Percentiles rank a stretch among this genome's conserved stretches.
Evolutionary conservation across 169 alveolate species (phyloP).

Genomic region (Plasmodium gonderi): DNA sequence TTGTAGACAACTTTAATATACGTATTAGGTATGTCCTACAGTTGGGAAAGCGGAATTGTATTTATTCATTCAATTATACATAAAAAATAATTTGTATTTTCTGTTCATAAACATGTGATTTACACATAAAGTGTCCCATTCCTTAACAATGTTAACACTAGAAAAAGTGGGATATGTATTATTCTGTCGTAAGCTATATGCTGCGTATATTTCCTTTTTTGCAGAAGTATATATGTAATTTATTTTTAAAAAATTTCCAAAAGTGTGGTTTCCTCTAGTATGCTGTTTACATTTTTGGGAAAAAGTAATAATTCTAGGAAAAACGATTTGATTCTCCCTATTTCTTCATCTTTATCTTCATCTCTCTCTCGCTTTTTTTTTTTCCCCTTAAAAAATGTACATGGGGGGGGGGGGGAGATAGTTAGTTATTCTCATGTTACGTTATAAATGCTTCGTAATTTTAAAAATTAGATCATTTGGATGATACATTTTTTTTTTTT

Average conservation of each 20-base stretch:
- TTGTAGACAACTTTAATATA: not conserved
- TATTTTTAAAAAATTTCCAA: too few relatives aligned
- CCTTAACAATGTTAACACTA: not conserved
- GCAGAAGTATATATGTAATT: too few relatives aligned
- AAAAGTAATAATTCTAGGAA: too few relatives aligned
- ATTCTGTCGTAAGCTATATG: too few relatives aligned
- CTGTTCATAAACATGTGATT: not conserved
- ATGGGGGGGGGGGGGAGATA: too few relatives aligned
- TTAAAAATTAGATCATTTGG: not conserved
- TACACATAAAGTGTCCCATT: not conserved
- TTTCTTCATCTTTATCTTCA: too few relatives aligned
- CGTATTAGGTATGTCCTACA: not conserved
- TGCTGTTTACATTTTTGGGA: not conserved
- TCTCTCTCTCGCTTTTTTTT: too few relatives aligned
- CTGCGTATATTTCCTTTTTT: too few relatives aligned
- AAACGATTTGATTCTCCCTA: too few relatives aligned
- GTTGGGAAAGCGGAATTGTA: not conserved
- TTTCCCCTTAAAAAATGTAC: too few relatives aligned
- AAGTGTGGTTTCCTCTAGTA: not conserved
- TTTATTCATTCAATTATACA: not conserved
- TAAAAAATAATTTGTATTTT: not conserved
- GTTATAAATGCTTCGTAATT: not conserved
- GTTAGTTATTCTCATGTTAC: not conserved
- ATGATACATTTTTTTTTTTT: not conserved
- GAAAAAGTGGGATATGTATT: not conserved